These are phyloP conservation scores for Beauveria australis DNA, from an alignment of 2,329 filamentous ascomycete genomes.

Conservation along the genomic window DNA sequence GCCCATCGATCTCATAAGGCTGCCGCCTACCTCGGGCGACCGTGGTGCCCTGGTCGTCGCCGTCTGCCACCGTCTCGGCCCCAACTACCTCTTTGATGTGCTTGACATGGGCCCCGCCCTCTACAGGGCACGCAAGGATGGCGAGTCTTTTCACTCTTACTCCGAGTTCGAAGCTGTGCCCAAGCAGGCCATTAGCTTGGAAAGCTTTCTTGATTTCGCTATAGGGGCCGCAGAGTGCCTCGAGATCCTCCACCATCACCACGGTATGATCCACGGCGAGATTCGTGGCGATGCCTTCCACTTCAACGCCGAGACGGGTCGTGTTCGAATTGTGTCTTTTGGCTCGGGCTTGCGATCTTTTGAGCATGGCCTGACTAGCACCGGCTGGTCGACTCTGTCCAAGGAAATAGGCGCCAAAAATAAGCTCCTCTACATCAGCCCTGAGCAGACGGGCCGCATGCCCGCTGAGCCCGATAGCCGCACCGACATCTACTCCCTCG, in stretches of 20 bases:
- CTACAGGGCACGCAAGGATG: conserved; percentile 47
- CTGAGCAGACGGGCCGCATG: conserved; percentile 89
- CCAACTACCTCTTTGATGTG: conserved; percentile 61
- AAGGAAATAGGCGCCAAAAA: conserved; percentile 79
- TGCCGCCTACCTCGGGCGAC: conserved; percentile 61
- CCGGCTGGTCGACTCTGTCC: conserved; percentile 77
- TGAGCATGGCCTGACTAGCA: conserved; percentile 78
- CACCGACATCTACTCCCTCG: conserved; percentile 89
- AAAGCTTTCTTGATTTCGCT: conserved; percentile 81
- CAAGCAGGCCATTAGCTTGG: conserved; percentile 57
- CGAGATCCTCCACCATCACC: conserved; percentile 83
- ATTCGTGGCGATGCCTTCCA: conserved; percentile 87
- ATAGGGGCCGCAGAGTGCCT: conserved; percentile 80
- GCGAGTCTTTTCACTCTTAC: conserved; percentile 40
- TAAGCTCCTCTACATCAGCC: conserved; percentile 85
- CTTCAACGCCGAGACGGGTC: conserved; percentile 61
- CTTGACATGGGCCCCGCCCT: conserved; percentile 73
- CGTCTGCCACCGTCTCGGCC: conserved; percentile 72
- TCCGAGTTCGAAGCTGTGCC: conserved; percentile 38
- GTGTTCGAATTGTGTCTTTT: conserved; percentile 74
- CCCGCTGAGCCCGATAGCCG: conserved; percentile 84
- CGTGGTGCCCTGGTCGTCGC: conserved; percentile 65
- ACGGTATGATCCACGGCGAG: conserved; percentile 83
- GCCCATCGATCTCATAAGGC: conserved; percentile 69
- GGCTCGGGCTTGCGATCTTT: conserved; percentile 83